These are phyloP conservation scores for Aspergillus affinis DNA, from an alignment of 495 filamentous ascomycete genomes.

Conservation along the genomic window DNA sequence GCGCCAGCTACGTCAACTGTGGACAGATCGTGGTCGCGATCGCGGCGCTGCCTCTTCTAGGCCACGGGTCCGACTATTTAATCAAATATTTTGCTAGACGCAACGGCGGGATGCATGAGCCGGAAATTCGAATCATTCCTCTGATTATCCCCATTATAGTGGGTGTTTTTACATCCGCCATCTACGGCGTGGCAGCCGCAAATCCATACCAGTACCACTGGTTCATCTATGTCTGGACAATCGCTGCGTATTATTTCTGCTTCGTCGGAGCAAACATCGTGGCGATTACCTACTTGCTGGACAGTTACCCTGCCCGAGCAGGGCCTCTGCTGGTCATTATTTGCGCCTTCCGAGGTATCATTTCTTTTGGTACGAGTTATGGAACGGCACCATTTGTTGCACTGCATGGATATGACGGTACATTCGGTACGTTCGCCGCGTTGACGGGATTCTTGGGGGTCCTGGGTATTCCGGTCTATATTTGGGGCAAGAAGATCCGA, in stretches of 20 bases:
- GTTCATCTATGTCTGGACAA: constrained; percentile 33
- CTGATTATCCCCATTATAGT: constrained; percentile 33
- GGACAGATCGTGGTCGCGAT: constrained; percentile 32
- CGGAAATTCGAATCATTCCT: constrained; percentile 31
- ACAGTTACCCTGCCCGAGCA: constrained; percentile 36
- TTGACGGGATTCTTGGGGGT: constrained; percentile 26
- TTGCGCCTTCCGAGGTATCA: constrained; percentile 40
- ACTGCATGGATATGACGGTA: constrained; percentile 28
- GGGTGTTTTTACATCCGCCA: constrained; percentile 25
- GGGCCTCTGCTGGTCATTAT: constrained; percentile 38
- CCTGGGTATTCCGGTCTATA: constrained; percentile 27
- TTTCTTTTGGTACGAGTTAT: constrained; percentile 37
- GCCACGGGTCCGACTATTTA: constrained; percentile 30
- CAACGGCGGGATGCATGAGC: constrained; percentile 33
- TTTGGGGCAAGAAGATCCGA: constrained; percentile 34
- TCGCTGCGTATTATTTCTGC: constrained; percentile 36
- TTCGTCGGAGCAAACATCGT: constrained; percentile 42
- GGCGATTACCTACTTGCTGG: constrained; percentile 39
- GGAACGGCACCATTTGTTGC: constrained; percentile 26
- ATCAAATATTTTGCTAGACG: constrained; percentile 25
- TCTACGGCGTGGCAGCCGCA: constrained; percentile 33
- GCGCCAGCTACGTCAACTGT: constrained; percentile 34
- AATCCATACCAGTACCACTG: constrained; percentile 35
- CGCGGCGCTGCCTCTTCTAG: constrained; percentile 35
- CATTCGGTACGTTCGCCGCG: constrained; percentile 28